Evolutionary conservation across 208 protist genomes (phyloP), one percentile per base, ranked within the genome.

Genomic region (Crithidia brevicula): DNA sequence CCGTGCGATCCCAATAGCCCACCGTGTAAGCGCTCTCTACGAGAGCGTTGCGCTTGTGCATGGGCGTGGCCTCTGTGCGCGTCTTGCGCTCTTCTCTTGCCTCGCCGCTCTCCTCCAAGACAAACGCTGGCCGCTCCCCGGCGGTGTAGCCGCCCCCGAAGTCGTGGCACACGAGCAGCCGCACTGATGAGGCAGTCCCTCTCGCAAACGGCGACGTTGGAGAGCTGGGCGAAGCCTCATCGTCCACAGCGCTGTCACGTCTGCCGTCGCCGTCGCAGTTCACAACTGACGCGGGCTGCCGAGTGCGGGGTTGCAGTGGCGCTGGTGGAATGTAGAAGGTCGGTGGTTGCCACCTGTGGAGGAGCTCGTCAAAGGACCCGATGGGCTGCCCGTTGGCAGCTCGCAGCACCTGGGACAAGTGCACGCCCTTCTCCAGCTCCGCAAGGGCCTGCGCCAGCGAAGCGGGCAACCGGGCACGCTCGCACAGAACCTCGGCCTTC

Each of bases 91-190:
- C 25, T 2, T 25, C 25, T 16, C 13, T 27, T 10, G 15, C 13
- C 13, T 4, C 46, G 3, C 62, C 43, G 27, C 45, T 15, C 16
- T 52, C 61, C 52, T 70, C 56, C 42, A 81, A 54, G 9, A 68
- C 51, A 56, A 89, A 88, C 45, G 64, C 28, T 5, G 60, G 56
- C 33, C 76, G 80, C 57, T 92, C 84, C 23, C 51, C 72, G 3
- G 67, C 75, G 8, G 51, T 45, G 73, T 94, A 96, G 22, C 83
- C 81, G 23, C 91, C 91, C 11, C 59, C 40, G 72, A 93, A 88
- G 68, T 96, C 91, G 70, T 96, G 91, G 67, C 91, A 96, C 9
- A 94, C 79, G 11, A 96, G 64, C 36, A 94, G 33, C 27, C 77
- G 69, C 23, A 62, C 20, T 13, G 50, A 43, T 20, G 60, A n/a